These are phyloP conservation scores for Flaveria brownii DNA, from an alignment of 129 eudicot genomes.

Conservation along the genomic window DNA sequence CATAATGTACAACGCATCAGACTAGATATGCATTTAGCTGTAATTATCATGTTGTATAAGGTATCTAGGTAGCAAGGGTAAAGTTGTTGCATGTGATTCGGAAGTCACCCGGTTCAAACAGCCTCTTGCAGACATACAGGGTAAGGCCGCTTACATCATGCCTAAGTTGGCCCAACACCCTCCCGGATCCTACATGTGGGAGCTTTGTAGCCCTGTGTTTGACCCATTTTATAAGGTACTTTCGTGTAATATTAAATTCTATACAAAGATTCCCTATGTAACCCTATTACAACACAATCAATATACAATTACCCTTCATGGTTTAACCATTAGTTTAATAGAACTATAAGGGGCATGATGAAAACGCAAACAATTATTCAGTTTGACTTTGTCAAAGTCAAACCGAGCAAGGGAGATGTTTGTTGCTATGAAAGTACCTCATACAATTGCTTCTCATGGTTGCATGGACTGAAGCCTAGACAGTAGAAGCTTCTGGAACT, in stretches of 20 bases:
- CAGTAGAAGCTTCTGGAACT: conserved; percentile 37
- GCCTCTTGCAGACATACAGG: too few species aligned
- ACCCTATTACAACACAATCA: too few species aligned
- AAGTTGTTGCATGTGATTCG: too few species aligned
- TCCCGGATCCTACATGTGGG: too few species aligned
- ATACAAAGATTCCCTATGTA: too few species aligned
- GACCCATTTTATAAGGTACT: too few species aligned
- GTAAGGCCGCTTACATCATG: too few species aligned
- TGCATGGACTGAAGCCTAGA: conserved; percentile 35
- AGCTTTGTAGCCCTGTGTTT: too few species aligned
- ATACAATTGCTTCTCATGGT: conserved; percentile 24
- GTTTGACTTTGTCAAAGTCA: background rate
- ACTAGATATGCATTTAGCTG: background rate
- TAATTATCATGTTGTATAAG: background rate
- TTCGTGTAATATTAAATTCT: background rate
- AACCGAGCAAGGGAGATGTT: background rate
- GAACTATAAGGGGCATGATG: conserved; percentile 5
- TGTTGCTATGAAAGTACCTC: conserved; percentile 25
- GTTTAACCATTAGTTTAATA: background rate
- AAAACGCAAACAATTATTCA: background rate
- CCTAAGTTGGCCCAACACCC: too few species aligned
- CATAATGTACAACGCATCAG: background rate
- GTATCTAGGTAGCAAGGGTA: background rate
- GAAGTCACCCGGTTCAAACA: too few species aligned
- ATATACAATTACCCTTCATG: background rate